phyloP scores from a whole-genome alignment of 2,329 filamentous ascomycete genomes.

The Elsinoe arachidis region DNA sequence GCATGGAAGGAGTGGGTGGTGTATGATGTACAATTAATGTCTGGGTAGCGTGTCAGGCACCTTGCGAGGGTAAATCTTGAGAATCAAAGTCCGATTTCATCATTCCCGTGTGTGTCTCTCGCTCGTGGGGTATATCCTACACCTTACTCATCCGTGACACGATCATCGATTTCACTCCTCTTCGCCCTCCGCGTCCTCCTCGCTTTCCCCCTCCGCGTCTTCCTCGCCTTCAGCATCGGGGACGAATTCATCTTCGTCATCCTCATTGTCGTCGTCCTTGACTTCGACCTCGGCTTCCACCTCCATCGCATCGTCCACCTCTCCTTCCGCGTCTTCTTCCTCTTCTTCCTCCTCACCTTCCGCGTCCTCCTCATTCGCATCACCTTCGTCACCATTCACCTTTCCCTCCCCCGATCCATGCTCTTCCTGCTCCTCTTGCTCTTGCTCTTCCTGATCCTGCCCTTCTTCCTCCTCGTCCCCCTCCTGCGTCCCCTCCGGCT shows the following conservation, averaged over 20 bases:
- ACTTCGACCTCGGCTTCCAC: slow-evolving; percentile 7
- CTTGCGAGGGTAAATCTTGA: neutral
- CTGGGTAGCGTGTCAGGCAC: too few relatives aligned
- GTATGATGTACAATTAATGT: too few relatives aligned
- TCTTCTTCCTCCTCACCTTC: slow-evolving; percentile 24
- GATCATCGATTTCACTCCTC: neutral
- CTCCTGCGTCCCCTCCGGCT: slow-evolving; percentile 32
- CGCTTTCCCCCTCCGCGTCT: slow-evolving; percentile 20
- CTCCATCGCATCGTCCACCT: slow-evolving; percentile 20
- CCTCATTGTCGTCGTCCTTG: slow-evolving; percentile 4
- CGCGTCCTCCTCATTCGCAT: slow-evolving; percentile 21
- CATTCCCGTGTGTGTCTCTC: neutral
- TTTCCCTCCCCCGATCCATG: slow-evolving; percentile 23
- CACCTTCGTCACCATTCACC: slow-evolving; percentile 19
- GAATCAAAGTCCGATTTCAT: neutral
- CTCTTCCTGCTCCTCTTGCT: slow-evolving; percentile 18
- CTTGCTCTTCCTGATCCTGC: slow-evolving; percentile 23
- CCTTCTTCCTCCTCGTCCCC: slow-evolving; percentile 21
- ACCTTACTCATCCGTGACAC: too few relatives aligned
- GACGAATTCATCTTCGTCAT: slow-evolving; percentile 15
- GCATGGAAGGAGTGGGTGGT: too few relatives aligned
- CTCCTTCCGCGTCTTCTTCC: slow-evolving; percentile 16
- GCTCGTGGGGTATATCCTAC: slow-evolving; percentile 1
- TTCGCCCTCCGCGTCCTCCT: slow-evolving; percentile 12
- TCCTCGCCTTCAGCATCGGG: slow-evolving; percentile 18